Percentiles rank a stretch among this genome's conserved stretches.
These are phyloP conservation scores for Diutina sp. DNA, from an alignment of 1,139 yeast species.

Conservation along the genomic window DNA sequence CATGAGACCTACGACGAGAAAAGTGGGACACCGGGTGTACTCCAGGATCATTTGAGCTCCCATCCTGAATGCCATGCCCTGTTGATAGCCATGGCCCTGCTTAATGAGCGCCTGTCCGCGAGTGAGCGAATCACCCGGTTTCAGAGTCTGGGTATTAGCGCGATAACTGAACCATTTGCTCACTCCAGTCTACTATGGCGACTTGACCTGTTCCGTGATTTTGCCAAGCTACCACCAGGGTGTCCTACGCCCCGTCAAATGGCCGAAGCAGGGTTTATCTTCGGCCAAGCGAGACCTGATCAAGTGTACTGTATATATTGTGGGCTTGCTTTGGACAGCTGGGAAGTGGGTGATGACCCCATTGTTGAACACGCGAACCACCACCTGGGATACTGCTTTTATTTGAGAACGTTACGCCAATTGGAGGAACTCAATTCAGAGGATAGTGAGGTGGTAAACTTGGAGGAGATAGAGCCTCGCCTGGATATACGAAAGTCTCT, in stretches of 20 bases:
- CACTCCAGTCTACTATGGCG: not conserved
- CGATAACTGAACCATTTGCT: not conserved
- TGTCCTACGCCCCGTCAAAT: slow-evolving; percentile 17
- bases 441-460: not conserved
- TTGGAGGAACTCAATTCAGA: not conserved
- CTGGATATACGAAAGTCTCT: not conserved
- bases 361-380: slow-evolving; percentile 35
- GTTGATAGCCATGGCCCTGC: not conserved
- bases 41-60: not conserved
- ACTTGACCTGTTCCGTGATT: not conserved
- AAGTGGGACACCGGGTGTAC: not conserved
- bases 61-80: not conserved
- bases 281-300: slow-evolving; percentile 38
- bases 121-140: not conserved
- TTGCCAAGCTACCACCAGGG: not conserved
- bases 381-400: slow-evolving; percentile 34
- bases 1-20: not conserved
- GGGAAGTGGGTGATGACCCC: slow-evolving; percentile 65
- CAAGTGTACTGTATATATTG: slow-evolving; percentile 65
- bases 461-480: not conserved
- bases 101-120: not conserved
- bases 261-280: slow-evolving; percentile 44
- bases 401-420: slow-evolving; percentile 8
- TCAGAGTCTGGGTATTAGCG: not conserved
- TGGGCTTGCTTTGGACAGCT: slow-evolving; percentile 51